phyloP scores from a whole-genome alignment of 2,329 filamentous ascomycete species.

The Claviceps arundinis region DNA sequence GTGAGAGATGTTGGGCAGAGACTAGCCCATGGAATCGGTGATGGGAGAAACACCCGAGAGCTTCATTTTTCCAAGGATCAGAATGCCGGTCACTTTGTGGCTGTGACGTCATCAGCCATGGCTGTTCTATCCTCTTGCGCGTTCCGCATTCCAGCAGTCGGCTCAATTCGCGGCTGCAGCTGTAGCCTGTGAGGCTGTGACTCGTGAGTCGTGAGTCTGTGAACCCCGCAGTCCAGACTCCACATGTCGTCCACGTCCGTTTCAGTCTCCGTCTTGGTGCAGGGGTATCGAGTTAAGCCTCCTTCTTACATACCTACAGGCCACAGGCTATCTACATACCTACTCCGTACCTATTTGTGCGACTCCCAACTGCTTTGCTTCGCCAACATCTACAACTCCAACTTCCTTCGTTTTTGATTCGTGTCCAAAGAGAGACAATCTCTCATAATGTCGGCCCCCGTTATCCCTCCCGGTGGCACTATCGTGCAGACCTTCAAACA shows the following conservation, averaged over 20 bases:
- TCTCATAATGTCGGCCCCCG: slow-evolving; percentile 36
- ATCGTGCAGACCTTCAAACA: slow-evolving; percentile 76
- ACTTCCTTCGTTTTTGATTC: background rate
- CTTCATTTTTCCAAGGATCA: no score
- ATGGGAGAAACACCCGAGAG: no score
- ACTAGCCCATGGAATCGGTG: no score
- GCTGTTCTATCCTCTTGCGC: background rate
- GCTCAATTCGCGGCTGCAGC: background rate
- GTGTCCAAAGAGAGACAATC: background rate
- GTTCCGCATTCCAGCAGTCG: no score
- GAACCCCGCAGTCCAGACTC: background rate
- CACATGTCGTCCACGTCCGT: background rate
- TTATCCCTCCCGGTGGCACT: slow-evolving; percentile 53
- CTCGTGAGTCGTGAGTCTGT: background rate
- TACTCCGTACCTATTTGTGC: background rate
- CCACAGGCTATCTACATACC: no score
- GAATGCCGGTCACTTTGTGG: background rate
- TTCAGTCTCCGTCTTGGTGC: background rate
- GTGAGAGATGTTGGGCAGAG: no score
- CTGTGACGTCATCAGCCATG: background rate
- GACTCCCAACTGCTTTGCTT: background rate
- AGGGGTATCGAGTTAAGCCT: background rate
- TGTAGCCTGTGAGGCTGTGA: no score
- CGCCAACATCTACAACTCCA: no score
- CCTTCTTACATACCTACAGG: background rate